Base-by-base conservation (phyloP, 805 yeast species). In the Brettanomyces nanus region DNA sequence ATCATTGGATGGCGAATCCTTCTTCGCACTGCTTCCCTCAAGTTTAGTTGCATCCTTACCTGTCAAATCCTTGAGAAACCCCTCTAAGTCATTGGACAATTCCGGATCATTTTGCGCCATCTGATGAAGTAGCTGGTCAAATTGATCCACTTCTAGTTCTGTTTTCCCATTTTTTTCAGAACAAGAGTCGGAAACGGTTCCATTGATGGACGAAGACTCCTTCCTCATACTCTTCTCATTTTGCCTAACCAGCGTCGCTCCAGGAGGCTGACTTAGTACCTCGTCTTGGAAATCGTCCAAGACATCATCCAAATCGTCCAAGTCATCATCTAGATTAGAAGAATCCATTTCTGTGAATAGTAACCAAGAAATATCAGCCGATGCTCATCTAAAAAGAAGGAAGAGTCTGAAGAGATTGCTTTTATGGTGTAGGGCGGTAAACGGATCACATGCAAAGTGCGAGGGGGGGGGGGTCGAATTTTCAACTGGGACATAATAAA, bases 241-340 rank as follows among this genome's bases (percentile, higher is more conserved):
- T n/a, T 19, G 21, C 20, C 23, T 21, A 14, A 19, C 38, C 18
- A 53, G 20, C 3, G 54, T 63, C 0, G 71, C 61, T 3, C 78
- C 83, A 1, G 81, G 83, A 2, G 81, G 79, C 46, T 74, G 68
- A 42, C 71, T 71, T 39, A 82, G 63, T 1, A 80, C 69, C 40
- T 77, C 85, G 43, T 79, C 85, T 30, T 80, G 85, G 54, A 83
- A 83, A 45, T 87, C 96, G 52, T 87, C 95, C 36, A 90, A 66
- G 42, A 85, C 67, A 50, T 85, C 95, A 47, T 85, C 95, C 44
- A 85, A 69, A 47, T 85, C 94, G 50, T 57, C 95, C 44, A 85
- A 70, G 45, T 84, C 92, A 51, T 54, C 94, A 40, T 80, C 76
- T 9, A 10, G 30, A 21, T 33, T 11, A 11, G 7, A 9, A 23